Evolutionary conservation across 768 basidiomycete genomes (phyloP).

Genomic region (Kwoniella mangroviensis): DNA sequence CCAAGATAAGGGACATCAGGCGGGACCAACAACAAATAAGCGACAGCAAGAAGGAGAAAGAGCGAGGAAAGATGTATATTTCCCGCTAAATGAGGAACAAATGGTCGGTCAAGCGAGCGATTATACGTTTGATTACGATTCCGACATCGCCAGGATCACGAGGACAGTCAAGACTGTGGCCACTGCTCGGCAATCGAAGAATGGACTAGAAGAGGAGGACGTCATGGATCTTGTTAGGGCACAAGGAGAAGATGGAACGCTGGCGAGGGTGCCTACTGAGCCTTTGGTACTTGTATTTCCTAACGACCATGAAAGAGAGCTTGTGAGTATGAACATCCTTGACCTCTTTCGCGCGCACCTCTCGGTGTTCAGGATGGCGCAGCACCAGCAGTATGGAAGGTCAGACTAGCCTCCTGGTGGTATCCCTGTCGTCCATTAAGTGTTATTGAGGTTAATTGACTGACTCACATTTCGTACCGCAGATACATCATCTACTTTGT

Average conservation of each 20-base stretch:
- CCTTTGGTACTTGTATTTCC: slow-evolving; percentile 5
- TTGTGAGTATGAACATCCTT: neutral
- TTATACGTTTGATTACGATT: slow-evolving; percentile 7
- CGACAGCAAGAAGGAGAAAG: neutral
- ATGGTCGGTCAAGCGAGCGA: slow-evolving; percentile 2
- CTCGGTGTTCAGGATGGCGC: too few species aligned
- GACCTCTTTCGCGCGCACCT: neutral
- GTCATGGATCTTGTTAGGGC: neutral
- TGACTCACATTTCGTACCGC: too few species aligned
- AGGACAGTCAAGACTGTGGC: neutral
- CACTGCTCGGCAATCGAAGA: neutral
- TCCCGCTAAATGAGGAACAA: slow-evolving; percentile 4
- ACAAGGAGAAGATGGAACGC: neutral
- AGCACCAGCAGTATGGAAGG: too few species aligned
- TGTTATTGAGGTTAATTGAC: too few species aligned
- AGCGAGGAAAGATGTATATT: neutral
- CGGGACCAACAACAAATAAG: neutral
- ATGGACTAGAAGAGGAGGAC: neutral
- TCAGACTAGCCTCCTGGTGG: too few species aligned
- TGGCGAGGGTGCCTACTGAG: slow-evolving; percentile 9
- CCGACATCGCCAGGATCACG: neutral
- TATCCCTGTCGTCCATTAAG: too few species aligned
- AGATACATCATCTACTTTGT: too few species aligned
- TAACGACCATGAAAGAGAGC: slow-evolving; percentile 5
- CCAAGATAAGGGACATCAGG: too few species aligned